Percentiles rank a stretch among this genome's conserved stretches.
phyloP scores from a whole-genome alignment of 176 grass and related monocot species.

The Cenchrus americanus region DNA sequence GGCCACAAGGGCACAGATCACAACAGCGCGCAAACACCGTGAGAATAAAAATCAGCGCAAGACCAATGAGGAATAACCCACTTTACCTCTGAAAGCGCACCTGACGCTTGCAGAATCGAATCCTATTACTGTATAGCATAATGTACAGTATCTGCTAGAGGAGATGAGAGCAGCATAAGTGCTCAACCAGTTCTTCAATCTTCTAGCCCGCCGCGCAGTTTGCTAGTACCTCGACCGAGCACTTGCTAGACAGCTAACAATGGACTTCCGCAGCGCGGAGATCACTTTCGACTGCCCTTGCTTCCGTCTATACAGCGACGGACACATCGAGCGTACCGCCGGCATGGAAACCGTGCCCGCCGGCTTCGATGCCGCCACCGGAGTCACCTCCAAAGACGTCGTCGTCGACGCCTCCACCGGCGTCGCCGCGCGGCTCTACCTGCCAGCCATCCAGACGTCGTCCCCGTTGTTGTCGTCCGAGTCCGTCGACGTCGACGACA shows the following conservation, averaged over 20 bases:
- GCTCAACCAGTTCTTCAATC: no score
- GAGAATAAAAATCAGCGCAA: no score
- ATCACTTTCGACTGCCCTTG: background rate
- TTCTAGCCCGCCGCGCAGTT: background rate
- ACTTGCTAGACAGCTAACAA: background rate
- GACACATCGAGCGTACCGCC: constrained; percentile 18
- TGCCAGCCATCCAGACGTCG: background rate
- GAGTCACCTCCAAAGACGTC: constrained; percentile 47
- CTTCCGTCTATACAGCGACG: constrained; percentile 42
- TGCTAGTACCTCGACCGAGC: background rate
- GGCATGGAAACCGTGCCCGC: constrained; percentile 6
- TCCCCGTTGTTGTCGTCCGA: background rate
- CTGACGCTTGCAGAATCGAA: no score
- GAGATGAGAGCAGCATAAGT: no score
- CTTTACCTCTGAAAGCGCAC: no score
- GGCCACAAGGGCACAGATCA: no score
- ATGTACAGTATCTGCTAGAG: no score
- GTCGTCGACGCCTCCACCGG: constrained; percentile 48
- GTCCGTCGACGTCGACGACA: background rate
- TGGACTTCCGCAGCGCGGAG: constrained; percentile 36
- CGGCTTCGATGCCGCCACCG: constrained; percentile 46
- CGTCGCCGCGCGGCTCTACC: constrained; percentile 33
- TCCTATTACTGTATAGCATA: no score
- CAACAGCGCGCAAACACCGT: no score
- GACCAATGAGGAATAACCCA: no score